Base-by-base conservation (phyloP, 768 basidiomycete species). In the Collybia nuda region DNA sequence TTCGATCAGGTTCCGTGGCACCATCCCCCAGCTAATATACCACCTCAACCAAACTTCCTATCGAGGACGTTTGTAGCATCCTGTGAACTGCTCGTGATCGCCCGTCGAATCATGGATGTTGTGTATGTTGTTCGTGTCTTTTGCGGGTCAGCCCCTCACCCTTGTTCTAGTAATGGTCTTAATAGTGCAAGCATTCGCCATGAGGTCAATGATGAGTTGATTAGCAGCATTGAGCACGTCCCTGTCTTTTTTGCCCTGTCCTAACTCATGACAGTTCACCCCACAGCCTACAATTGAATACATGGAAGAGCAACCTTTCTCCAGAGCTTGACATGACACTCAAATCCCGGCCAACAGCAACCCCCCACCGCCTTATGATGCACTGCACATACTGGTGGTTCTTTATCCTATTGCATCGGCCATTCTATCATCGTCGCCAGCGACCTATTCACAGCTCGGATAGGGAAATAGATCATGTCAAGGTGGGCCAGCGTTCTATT, bases 361-460 rank as follows among this genome's bases (percentile, higher is more conserved):
- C 77, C 0, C 80, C 81, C 0, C 81, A 84, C 50, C 69, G 77
- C 22, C 64, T 84, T 23, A 79, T 79, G 73, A 67, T 84, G 51
- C 81, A 85, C 53, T 66, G 78, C 23, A 68, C 75, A 8, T 82
- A 80, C 59, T 79, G 79, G 73, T 84, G 81, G 78, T 63, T 78
- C 15, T 75, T 78, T 54, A 81, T 86, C 28, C 73, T 86, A 15
- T 74, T 86, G 0, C 81, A 85, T 52, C 73, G 84, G 2, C 82
- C 82, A 0, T 81, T 68, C 69, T 81, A 71, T 62, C 75, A 65
- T 54, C 77, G 68, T 53, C 66, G 70, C 58, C 53, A 71, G 47
- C 66, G 73, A 52, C 64, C 65, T 52, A 64, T 66, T 53, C 65
- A 69, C 56, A 67, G 53, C 51, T 67, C 62, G 11, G 74, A 71